Evolutionary conservation across 228 moss, liverwort and hornwort genomes (phyloP).

Genomic region (Sphagnum magellanicum): DNA sequence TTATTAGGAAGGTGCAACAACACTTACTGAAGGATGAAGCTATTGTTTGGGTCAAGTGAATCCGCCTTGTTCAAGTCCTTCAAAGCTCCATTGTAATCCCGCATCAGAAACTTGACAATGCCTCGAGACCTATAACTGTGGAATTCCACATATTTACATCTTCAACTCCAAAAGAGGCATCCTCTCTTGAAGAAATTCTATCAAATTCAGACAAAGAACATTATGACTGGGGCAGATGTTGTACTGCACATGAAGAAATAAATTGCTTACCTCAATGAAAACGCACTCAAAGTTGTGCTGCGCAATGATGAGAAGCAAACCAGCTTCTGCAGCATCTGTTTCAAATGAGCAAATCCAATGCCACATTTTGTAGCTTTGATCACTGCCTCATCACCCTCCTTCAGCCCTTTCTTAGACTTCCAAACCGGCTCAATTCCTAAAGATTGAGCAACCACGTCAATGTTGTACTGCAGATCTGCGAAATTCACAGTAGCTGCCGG

Average conservation of each 20-base stretch:
- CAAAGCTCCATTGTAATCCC: constrained; percentile 35
- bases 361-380: not conserved
- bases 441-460: constrained; percentile 46
- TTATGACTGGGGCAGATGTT: no score
- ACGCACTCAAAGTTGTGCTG: constrained; percentile 33
- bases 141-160: no score
- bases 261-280: constrained; percentile 16
- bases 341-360: constrained; percentile 25
- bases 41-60: constrained; percentile 37
- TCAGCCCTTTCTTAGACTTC: constrained; percentile 7
- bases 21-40: constrained; percentile 40
- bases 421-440: constrained; percentile 42
- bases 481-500: constrained; percentile 4
- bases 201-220: not conserved
- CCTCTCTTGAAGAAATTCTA: not conserved
- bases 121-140: constrained; percentile 24
- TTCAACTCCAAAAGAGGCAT: no score
- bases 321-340: constrained; percentile 34
- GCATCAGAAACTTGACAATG: constrained; percentile 47
- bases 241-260: not conserved
- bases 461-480: constrained; percentile 38
- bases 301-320: constrained; percentile 11
- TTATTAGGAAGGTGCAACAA: not conserved
- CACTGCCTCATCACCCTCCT: not conserved
- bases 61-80: constrained; percentile 43